phyloP scores from a whole-genome alignment of 495 filamentous ascomycete species.

The Physcia stellaris region DNA sequence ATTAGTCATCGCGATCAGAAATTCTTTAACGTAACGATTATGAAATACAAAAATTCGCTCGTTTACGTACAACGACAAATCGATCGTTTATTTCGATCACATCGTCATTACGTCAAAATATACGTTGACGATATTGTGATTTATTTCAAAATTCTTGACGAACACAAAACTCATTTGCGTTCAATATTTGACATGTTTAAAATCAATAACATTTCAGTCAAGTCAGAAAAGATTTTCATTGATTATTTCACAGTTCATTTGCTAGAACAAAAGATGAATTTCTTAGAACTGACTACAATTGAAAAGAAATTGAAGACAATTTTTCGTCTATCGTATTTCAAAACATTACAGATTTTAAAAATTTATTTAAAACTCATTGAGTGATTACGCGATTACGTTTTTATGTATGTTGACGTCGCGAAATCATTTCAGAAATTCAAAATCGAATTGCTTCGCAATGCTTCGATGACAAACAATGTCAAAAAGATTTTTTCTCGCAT shows the following conservation, averaged over 20 bases:
- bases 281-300: not conserved
- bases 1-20: constrained; percentile 6
- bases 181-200: not conserved
- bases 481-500: not conserved
- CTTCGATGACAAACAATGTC: not conserved
- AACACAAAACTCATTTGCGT: constrained; percentile 3
- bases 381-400: constrained; percentile 2
- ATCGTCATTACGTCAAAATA: no score
- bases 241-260: no score
- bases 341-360: not conserved
- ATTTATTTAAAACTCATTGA: constrained; percentile 7
- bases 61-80: constrained; percentile 6
- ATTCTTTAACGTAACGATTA: constrained; percentile 9
- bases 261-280: constrained; percentile 1
- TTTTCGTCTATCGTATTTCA: not conserved
- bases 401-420: constrained; percentile 1
- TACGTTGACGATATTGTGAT: no score
- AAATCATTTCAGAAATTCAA: constrained; percentile 4
- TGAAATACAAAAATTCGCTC: constrained; percentile 7
- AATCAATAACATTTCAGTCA: constrained; percentile 1
- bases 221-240: constrained; percentile 4
- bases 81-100: no score
- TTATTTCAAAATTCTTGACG: not conserved
- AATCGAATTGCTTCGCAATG: not conserved
- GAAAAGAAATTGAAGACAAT: constrained; percentile 1